Conservation (phyloP, 1,284 basidiomycete genomes). For the Xerocomus minutiporus region DNA sequence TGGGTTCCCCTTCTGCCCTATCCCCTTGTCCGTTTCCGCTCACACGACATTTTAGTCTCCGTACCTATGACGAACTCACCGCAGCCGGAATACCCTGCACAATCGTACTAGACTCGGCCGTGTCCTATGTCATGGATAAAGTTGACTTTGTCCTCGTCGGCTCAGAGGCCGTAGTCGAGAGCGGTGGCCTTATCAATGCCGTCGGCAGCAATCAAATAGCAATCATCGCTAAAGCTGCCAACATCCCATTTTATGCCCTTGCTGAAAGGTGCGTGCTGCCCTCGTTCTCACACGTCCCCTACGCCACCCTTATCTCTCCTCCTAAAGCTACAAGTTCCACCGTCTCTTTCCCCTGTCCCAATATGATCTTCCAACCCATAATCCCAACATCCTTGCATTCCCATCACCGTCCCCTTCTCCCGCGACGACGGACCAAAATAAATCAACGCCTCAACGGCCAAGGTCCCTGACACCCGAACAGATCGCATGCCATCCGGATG, state of each 20-base stretch:
- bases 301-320: constrained; percentile 19
- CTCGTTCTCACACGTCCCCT: constrained; percentile 19
- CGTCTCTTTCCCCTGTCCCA: constrained; percentile 95
- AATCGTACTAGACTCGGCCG: constrained; percentile 92
- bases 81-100: constrained; percentile 90
- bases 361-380: constrained; percentile 89
- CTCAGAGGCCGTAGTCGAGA: constrained; percentile 96
- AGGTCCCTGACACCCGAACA: constrained; percentile 66
- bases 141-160: constrained; percentile 94
- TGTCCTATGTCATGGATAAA: constrained; percentile 95
- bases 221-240: constrained; percentile 89
- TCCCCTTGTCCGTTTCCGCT: constrained; percentile 8
- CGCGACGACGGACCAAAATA: constrained; percentile 13
- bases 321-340: constrained; percentile 90
- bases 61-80: constrained; percentile 81
- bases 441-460: constrained; percentile 25
- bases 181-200: constrained; percentile 83
- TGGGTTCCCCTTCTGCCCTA: constrained; percentile 48
- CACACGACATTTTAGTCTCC: constrained; percentile 54
- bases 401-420: constrained; percentile 35
- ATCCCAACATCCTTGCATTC: constrained; percentile 66
- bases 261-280: constrained; percentile 73
- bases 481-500: constrained; percentile 71
- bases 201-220: constrained; percentile 96
- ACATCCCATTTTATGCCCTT: constrained; percentile 95